A percentile compares a stretch with the other conserved stretches of the same genome.
Conservation (phyloP, 805 yeast genomes). For the Yamadazyma philogaea region DNA sequence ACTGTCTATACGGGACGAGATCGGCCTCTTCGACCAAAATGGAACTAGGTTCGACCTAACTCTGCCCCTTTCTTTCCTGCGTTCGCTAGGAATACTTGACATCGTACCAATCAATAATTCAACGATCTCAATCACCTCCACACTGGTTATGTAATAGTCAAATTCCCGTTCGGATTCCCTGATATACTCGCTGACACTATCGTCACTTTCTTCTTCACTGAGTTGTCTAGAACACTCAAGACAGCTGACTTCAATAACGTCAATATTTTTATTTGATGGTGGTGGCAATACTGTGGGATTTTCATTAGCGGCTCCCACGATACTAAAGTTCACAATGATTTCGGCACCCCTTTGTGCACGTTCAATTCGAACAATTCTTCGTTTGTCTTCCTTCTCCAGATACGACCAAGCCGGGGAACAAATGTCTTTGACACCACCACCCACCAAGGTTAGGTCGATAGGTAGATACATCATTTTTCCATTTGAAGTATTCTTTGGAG, state of each 20-base stretch:
- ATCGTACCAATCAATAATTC: slow-evolving; percentile 57
- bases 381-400: slow-evolving; percentile 45
- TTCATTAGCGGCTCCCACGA: slow-evolving; percentile 50
- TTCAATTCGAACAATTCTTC: slow-evolving; percentile 59
- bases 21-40: slow-evolving; percentile 62
- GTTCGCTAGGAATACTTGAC: slow-evolving; percentile 39
- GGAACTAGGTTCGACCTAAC: slow-evolving; percentile 64
- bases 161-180: slow-evolving; percentile 19
- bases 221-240: slow-evolving; percentile 39
- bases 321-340: slow-evolving; percentile 47
- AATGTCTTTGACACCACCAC: slow-evolving; percentile 45
- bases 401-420: slow-evolving; percentile 52
- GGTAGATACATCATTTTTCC: slow-evolving; percentile 31
- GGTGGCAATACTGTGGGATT: slow-evolving; percentile 40
- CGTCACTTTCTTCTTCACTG: slow-evolving; percentile 12
- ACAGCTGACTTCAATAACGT: slow-evolving; percentile 59
- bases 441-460: slow-evolving; percentile 45
- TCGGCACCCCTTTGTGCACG: slow-evolving; percentile 48
- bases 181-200: slow-evolving; percentile 2
- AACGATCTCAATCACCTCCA: slow-evolving; percentile 64
- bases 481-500: slow-evolving; percentile 42
- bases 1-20: slow-evolving; percentile 44
- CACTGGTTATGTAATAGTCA: slow-evolving; percentile 57
- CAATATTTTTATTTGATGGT: slow-evolving; percentile 43
- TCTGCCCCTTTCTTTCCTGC: slow-evolving; percentile 63